These are phyloP conservation scores for Lyophyllum shimeji DNA, from an alignment of 768 basidiomycete genomes.

Conservation along the genomic window DNA sequence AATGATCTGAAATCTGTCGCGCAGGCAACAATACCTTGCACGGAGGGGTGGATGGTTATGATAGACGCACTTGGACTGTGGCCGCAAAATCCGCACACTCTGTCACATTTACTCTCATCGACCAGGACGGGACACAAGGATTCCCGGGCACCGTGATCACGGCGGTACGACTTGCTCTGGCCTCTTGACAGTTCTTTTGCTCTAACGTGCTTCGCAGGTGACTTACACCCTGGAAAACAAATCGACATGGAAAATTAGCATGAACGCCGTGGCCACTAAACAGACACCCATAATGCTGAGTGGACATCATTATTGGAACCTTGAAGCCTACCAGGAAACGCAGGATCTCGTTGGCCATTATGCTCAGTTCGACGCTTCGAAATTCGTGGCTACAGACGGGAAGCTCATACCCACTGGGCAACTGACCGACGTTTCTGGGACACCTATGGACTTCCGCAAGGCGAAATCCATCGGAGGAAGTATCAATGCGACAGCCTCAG, in stretches of 20 bases:
- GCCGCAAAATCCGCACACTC: slow-evolving; percentile 29
- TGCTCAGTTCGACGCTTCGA: slow-evolving; percentile 36
- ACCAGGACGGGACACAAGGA: slow-evolving; percentile 42
- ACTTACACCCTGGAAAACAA: slow-evolving; percentile 35
- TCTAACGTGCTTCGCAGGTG: slow-evolving; percentile 15
- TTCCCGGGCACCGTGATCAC: slow-evolving; percentile 46
- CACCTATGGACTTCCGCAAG: slow-evolving; percentile 41
- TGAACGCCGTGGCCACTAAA: slow-evolving; percentile 34
- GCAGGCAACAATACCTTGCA: slow-evolving; percentile 45
- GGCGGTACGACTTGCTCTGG: slow-evolving; percentile 19
- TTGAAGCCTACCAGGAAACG: slow-evolving; percentile 41
- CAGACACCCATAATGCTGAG: slow-evolving; percentile 46
- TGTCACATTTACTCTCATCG: slow-evolving; percentile 42
- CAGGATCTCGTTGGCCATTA: slow-evolving; percentile 37
- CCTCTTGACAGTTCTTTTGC: background rate
- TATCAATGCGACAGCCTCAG: slow-evolving; percentile 34
- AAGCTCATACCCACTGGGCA: slow-evolving; percentile 40
- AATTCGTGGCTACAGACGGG: slow-evolving; percentile 39
- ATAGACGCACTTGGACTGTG: slow-evolving; percentile 42
- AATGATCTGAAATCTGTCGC: background rate
- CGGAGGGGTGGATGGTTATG: slow-evolving; percentile 46
- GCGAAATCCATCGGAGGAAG: slow-evolving; percentile 38
- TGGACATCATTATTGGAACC: slow-evolving; percentile 44
- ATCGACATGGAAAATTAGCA: slow-evolving; percentile 37
- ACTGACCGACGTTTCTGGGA: slow-evolving; percentile 33